Evolutionary conservation across 192 early-diverging fungal genomes (phyloP), one percentile per base, ranked within the genome.

Genomic region (Lobosporangium transversale): DNA sequence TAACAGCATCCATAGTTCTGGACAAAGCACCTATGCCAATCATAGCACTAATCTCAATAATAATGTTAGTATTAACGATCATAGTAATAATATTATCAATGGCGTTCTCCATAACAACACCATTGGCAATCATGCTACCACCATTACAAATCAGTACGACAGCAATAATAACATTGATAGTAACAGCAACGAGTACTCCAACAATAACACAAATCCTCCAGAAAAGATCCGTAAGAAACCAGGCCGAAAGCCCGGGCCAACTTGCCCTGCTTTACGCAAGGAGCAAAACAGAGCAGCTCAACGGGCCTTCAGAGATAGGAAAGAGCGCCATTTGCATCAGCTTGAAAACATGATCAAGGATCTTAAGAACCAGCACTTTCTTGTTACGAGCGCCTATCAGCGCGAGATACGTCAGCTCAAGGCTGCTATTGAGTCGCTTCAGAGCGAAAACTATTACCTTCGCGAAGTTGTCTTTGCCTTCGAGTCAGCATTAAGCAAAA

Each of bases 211-310:
- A 18, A 30, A 32, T 21, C 47, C 14, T n/a, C 21, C 56, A 45
- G 51, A 36, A 54, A 62, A 62, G 24, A 43, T 56, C 43, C 58
- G 59, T 43, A 70, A 70, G 33, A 70, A 70, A 35, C 68, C 68
- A 1, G 86, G 86, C 4, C 70, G 84, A 14, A 88, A 86, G 32
- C 86, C 86, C 0, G 85, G 84, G 17, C 81, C 80, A 7, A 67
- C 79, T 14, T 86, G 84, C 5, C 84, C 86, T 52, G 81, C 84
- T 4, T 47, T 84, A 29, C 79, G 86, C n/a, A 88, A 88, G 23
- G 93, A 90, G 1, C 94, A 96, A 71, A 96, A 96, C 73, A 84
- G 94, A 17, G 92, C 93, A 3, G 94, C 94, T 0, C 94, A 96
- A 68, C 83, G 93, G 14, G 94, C 93, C 0, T 96, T 96, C 70